phyloP scores from a whole-genome alignment of 163 green algal species.

The Coccomyxa subellipsoidea region DNA sequence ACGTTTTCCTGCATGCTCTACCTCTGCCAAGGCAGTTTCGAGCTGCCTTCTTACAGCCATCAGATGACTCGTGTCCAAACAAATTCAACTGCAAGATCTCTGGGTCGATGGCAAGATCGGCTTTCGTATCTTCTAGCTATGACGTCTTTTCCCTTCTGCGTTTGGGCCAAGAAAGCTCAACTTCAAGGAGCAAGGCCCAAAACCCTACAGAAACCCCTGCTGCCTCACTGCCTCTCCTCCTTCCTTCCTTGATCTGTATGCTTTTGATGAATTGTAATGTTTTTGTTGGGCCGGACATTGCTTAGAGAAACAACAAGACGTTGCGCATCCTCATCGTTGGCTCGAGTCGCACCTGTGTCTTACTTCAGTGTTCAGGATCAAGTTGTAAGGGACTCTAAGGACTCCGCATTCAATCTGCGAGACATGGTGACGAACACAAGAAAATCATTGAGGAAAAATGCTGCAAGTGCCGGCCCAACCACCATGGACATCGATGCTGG shows the following conservation, averaged over 20 bases:
- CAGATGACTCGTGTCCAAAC: neutral
- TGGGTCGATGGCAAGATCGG: too few relatives aligned
- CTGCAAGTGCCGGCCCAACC: neutral
- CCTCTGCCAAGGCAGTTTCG: constrained; percentile 32
- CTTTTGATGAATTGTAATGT: too few relatives aligned
- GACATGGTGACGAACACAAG: neutral
- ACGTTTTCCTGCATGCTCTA: constrained; percentile 26
- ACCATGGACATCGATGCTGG: neutral
- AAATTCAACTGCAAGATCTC: too few relatives aligned
- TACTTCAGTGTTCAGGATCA: neutral
- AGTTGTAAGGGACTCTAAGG: neutral
- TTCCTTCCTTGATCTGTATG: too few relatives aligned
- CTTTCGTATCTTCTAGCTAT: too few relatives aligned
- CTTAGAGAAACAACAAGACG: neutral
- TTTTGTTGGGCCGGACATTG: neutral
- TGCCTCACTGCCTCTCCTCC: too few relatives aligned
- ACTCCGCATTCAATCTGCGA: neutral
- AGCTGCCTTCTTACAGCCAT: constrained; percentile 29
- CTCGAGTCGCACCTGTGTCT: neutral
- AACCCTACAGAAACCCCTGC: too few relatives aligned
- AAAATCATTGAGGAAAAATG: neutral
- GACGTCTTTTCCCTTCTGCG: too few relatives aligned
- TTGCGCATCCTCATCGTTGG: neutral
- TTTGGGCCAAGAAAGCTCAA: too few relatives aligned
- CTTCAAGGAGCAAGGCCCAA: too few relatives aligned